A percentile compares a stretch with the other conserved stretches of the same genome.
Evolutionary conservation across 441 rosid genomes (phyloP).

Genomic region (Gossypium davidsonii): DNA sequence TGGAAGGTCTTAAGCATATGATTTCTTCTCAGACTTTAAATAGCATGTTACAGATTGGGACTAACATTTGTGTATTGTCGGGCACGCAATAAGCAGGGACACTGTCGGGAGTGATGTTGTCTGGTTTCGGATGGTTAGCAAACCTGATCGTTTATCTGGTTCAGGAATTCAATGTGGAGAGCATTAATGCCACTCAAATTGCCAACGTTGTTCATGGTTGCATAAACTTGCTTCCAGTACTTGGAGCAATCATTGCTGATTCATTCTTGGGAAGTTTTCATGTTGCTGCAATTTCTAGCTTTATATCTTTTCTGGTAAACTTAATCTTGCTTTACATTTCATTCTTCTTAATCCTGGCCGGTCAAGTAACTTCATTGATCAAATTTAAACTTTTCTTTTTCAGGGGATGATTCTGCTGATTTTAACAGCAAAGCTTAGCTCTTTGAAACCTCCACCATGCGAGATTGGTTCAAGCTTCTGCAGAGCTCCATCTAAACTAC

Average conservation of each 20-base stretch:
- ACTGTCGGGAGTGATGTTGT: slow-evolving; percentile 11
- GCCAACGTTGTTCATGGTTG: slow-evolving; percentile 18
- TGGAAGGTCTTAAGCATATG: too few relatives aligned
- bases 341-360: background rate
- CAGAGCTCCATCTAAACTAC: slow-evolving; percentile 16
- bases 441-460: slow-evolving; percentile 18
- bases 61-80: background rate
- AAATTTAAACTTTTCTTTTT: background rate
- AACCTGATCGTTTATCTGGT: slow-evolving; percentile 26
- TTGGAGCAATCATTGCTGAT: slow-evolving; percentile 31
- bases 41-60: background rate
- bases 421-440: slow-evolving; percentile 18
- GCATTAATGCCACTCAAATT: slow-evolving; percentile 30
- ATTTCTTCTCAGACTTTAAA: background rate
- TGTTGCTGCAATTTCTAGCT: slow-evolving; percentile 10
- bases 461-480: slow-evolving; percentile 18
- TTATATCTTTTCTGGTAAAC: slow-evolving; percentile 24
- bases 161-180: slow-evolving; percentile 23
- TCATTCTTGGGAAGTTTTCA: slow-evolving; percentile 26
- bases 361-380: background rate
- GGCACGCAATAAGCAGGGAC: slow-evolving; percentile 15
- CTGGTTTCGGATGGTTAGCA: slow-evolving; percentile 15
- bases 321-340: background rate
- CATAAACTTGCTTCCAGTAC: slow-evolving; percentile 16
- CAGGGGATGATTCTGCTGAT: slow-evolving; percentile 25